Evolutionary conservation across 352 stramenopile species (phyloP), one percentile per base, ranked within the genome.

Genomic region (Aphanomyces invadans): DNA sequence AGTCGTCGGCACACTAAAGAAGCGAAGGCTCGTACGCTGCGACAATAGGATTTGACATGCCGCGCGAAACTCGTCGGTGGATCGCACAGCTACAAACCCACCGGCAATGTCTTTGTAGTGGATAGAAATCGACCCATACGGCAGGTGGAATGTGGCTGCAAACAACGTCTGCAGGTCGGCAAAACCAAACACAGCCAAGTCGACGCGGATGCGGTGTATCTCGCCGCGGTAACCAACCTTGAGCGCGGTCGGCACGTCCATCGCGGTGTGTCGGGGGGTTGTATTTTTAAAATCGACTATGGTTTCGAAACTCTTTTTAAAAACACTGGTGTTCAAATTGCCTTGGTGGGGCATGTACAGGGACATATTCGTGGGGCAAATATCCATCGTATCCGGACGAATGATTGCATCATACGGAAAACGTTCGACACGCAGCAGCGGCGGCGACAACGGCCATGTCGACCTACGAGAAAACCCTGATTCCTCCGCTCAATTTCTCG

Each of bases 401-500:
- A 23, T 26, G 15, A 26, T 9, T 19, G 44, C 21, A 11, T n/a
- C n/a, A n/a, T n/a, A n/a, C n/a, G n/a, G n/a, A n/a, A n/a, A n/a
- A n/a, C n/a, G n/a, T n/a, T n/a, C n/a, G n/a, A n/a, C n/a, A n/a
- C n/a, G n/a, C n/a, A n/a, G n/a, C n/a, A n/a, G n/a, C n/a, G n/a
- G n/a, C n/a, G n/a, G n/a, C n/a, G n/a, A n/a, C n/a, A n/a, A n/a
- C n/a, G 31, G 28, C 32, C 26, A 90, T 92, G 84, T 89, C 81
- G 49, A 80, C 80, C 60, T 92, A 95, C 71, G 86, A 92, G 72
- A 92, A 90, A 76, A 92, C 81, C 64, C 75, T 92, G 62, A 94
- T 94, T 67, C 83, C 87, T 65, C 87, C 87, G 69, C 80, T 94
- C 61, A 96, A 96, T 71, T 96, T 95, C 71, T 91, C 84, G 49